These are phyloP conservation scores for Serendipita sp. DNA, from an alignment of 768 basidiomycete species.

Conservation along the genomic window DNA sequence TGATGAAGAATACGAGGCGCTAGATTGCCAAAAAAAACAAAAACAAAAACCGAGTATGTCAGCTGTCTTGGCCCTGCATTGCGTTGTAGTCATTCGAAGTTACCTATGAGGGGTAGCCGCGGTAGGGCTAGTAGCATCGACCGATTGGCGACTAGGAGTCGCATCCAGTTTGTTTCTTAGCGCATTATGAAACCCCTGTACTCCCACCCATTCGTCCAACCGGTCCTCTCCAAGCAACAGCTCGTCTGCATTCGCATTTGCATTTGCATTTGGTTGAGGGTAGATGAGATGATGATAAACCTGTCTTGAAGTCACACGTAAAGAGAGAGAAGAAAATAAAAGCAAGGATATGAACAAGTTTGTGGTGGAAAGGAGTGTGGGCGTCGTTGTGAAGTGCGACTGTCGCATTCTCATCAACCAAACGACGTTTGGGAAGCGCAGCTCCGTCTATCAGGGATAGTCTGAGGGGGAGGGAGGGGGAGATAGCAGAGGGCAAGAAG, in stretches of 20 bases:
- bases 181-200: neutral
- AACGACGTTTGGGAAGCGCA: neutral
- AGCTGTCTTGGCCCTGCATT: neutral
- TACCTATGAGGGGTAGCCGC: neutral
- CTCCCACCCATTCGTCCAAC: slow-evolving; percentile 1
- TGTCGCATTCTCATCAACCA: neutral
- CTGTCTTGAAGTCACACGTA: neutral
- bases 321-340: neutral
- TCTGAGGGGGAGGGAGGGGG: too few species aligned
- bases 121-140: neutral
- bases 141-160: neutral
- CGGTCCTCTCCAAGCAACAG: neutral
- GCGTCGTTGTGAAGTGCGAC: neutral
- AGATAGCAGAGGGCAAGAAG: neutral
- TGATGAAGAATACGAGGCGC: neutral
- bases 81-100: too few species aligned
- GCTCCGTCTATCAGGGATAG: neutral
- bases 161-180: neutral
- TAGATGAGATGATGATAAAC: neutral
- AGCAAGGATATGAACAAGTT: neutral
- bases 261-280: neutral
- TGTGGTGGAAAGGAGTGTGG: neutral
- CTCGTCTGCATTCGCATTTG: neutral
- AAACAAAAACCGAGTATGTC: too few species aligned
- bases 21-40: neutral